Base-by-base conservation (phyloP, 352 stramenopile species). In the Phytophthora fragariae region DNA sequence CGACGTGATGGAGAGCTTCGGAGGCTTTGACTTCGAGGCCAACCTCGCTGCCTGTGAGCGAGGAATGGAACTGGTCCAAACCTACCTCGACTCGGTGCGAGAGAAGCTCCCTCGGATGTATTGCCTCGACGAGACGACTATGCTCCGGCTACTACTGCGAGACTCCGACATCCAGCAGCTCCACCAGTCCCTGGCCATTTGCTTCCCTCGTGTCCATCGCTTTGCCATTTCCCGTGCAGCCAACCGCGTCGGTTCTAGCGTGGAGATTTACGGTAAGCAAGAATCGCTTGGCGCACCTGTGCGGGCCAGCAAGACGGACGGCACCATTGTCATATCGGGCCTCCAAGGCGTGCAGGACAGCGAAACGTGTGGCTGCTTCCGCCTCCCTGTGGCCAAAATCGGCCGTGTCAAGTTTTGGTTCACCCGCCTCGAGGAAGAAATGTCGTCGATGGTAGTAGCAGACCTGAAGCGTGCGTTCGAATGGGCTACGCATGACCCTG, bases 351-450 rank as follows among this genome's bases (percentile, higher is more conserved):
- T 74, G 15, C 44, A 60, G 17, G 14, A 15, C 15, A 41, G 24
- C 24, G n/a, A 69, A 3, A 57, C 63, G 19, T 55, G 62, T 50
- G 61, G 44, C 4, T 50, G 29, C 17, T 82, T 82, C 29, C 68
- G 68, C 24, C 63, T 77, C 27, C 67, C 83, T 2, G 84, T 92
- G n/a, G 71, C 89, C 14, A 93, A 92, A 75, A 89, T 93, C 17
- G 86, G 86, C 1, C 75, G 86, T 9, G 37, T 91, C 10, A 82
- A 85, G 33, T 93, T 93, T 62, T 93, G 86, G 86, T 75, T 93
- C 31, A 76, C 75, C 2, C 75, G 86, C 2, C 64, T 93, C 0
- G 83, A 92, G 53, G 86, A 93, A 57, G 86, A 93, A 47, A 81
- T 92, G 64, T 29, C 53, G 6, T 69, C 65, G n/a, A 71, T 90